Percentiles rank a stretch among this genome's conserved stretches.
These are phyloP conservation scores for Vigna angularis DNA, from an alignment of 306 rosid species.

Conservation along the genomic window DNA sequence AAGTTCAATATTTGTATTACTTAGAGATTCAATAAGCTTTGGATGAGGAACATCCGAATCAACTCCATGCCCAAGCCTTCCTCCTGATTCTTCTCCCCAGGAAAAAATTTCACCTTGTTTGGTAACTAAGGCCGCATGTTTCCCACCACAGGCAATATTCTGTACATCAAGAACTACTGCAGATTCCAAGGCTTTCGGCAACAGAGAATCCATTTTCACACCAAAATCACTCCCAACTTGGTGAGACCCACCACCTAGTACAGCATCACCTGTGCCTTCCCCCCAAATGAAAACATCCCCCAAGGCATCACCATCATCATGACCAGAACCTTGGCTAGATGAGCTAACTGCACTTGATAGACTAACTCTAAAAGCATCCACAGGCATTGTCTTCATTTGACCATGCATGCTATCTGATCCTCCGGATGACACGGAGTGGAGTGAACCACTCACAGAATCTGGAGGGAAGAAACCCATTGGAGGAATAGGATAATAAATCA, in stretches of 20 bases:
- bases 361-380: slow-evolving; percentile 98
- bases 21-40: slow-evolving; percentile 88
- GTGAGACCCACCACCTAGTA: slow-evolving; percentile 87
- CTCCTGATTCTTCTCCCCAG: slow-evolving; percentile 99
- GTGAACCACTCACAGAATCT: slow-evolving; percentile 92
- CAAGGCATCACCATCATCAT: slow-evolving; percentile 97
- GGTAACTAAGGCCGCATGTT: slow-evolving; percentile 95
- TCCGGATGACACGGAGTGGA: slow-evolving; percentile 93
- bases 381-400: slow-evolving; percentile 83
- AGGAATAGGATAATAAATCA: slow-evolving; percentile 75
- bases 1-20: slow-evolving; percentile 86
- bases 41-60: slow-evolving; percentile 90
- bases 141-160: slow-evolving; percentile 94
- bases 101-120: slow-evolving; percentile 98
- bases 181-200: slow-evolving; percentile 97
- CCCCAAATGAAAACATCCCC: slow-evolving; percentile 99
- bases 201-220: slow-evolving; percentile 78
- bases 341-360: slow-evolving; percentile 98
- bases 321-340: slow-evolving; percentile 99
- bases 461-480: slow-evolving; percentile 91
- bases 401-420: slow-evolving; percentile 96
- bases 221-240: slow-evolving; percentile 73
- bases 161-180: slow-evolving; percentile 95
- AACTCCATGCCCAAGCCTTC: slow-evolving; percentile 99
- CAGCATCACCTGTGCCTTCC: slow-evolving; percentile 94